phyloP scores from a whole-genome alignment of 2,329 filamentous ascomycete genomes.

The Aspergillus sp. region DNA sequence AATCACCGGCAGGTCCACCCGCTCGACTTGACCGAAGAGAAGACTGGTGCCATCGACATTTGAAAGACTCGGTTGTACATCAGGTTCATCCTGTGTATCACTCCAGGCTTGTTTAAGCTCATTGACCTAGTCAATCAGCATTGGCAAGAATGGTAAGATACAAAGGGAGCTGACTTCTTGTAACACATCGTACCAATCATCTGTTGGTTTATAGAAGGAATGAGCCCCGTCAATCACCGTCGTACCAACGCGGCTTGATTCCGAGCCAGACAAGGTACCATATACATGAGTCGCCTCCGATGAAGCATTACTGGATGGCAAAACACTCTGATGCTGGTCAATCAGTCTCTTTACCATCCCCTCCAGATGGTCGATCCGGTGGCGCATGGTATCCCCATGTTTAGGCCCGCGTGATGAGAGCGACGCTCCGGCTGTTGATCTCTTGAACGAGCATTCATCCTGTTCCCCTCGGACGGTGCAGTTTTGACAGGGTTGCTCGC shows the following conservation, averaged over 20 bases:
- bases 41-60: constrained; percentile 10
- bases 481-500: constrained; percentile 10
- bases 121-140: constrained; percentile 2
- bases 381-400: not conserved
- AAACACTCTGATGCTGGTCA: not conserved
- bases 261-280: not conserved
- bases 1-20: constrained; percentile 8
- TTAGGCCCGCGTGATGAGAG: not conserved
- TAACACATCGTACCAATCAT: constrained; percentile 13
- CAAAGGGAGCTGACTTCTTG: not conserved
- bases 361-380: constrained; percentile 11
- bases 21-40: constrained; percentile 10
- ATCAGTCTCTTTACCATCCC: constrained; percentile 7
- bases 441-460: not conserved
- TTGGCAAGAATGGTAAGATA: too few species aligned
- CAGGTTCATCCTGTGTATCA: not conserved
- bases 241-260: not conserved
- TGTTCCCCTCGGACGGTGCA: constrained; percentile 2
- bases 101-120: constrained; percentile 7
- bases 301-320: not conserved
- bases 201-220: constrained; percentile 5
- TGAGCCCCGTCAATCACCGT: constrained; percentile 5
- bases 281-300: not conserved
- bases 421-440: not conserved
- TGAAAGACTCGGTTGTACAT: not conserved